phyloP scores from a whole-genome alignment of 192 early-diverging fungal genomes.

The Phycomyces blakesleeanus region DNA sequence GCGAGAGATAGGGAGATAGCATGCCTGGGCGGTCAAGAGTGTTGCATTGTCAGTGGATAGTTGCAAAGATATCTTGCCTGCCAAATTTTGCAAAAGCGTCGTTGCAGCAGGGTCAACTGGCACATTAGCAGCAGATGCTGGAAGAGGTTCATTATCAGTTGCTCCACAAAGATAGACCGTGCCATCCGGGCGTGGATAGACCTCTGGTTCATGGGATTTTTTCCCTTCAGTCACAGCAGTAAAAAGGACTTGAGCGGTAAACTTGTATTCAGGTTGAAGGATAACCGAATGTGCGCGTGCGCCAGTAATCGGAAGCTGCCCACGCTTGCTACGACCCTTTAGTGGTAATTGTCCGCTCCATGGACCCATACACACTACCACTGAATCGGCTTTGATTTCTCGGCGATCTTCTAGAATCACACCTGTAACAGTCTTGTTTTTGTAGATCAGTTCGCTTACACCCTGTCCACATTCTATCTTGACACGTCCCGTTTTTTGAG shows the following conservation, averaged over 20 bases:
- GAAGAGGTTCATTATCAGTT: constrained; percentile 29
- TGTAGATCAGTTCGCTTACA: constrained; percentile 12
- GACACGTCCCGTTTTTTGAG: constrained; percentile 24
- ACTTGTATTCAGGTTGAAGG: constrained; percentile 4
- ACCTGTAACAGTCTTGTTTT: constrained; percentile 14
- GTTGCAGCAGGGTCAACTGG: constrained; percentile 20
- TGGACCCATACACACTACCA: constrained; percentile 44
- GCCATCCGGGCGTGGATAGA: constrained; percentile 28
- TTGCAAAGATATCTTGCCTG: constrained; percentile 25
- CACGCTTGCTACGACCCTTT: constrained; percentile 12
- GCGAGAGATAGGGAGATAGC: constrained; percentile 40
- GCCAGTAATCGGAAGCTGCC: constrained; percentile 27
- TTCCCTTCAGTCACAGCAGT: constrained; percentile 24
- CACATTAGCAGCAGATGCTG: constrained; percentile 24
- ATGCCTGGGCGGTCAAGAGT: constrained; percentile 32
- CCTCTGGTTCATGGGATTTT: constrained; percentile 37
- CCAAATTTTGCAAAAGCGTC: constrained; percentile 20
- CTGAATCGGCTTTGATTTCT: constrained; percentile 26
- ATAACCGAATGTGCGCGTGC: constrained; percentile 40
- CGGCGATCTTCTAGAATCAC: constrained; percentile 25
- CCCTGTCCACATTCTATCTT: constrained; percentile 22
- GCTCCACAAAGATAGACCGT: constrained; percentile 46
- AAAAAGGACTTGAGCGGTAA: constrained; percentile 38
- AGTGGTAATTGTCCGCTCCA: constrained; percentile 31
- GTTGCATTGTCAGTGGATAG: constrained; percentile 6